phyloP scores from a whole-genome alignment of 352 stramenopile genomes.

The Proteromonas lacertae region DNA sequence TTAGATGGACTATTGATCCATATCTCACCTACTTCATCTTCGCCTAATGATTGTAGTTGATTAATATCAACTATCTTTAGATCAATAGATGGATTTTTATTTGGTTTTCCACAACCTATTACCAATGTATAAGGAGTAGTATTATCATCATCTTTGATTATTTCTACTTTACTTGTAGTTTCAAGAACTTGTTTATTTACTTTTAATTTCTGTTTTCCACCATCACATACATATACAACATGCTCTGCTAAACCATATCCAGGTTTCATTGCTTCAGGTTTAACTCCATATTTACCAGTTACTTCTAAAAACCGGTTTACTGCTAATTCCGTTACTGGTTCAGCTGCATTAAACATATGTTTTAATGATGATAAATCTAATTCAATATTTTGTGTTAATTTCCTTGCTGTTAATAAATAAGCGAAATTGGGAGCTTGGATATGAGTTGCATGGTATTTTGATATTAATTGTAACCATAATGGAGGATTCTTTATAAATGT shows the following conservation, averaged over 20 bases:
- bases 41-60: no score
- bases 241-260: conserved; percentile 92
- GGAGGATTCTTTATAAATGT: conserved; percentile 77
- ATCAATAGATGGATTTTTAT: no score
- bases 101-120: no score
- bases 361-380: conserved; percentile 59
- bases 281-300: conserved; percentile 29
- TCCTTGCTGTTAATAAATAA: conserved; percentile 70
- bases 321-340: conserved; percentile 56
- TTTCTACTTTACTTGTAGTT: no score
- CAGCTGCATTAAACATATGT: conserved; percentile 94
- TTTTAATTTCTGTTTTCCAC: no score
- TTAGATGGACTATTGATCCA: background rate
- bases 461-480: conserved; percentile 61
- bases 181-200: no score
- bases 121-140: no score
- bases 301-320: conserved; percentile 42
- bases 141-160: no score
- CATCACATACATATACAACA: no score
- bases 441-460: conserved; percentile 56
- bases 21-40: background rate
- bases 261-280: conserved; percentile 47
- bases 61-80: no score
- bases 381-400: conserved; percentile 20
- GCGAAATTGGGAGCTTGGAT: conserved; percentile 86